Evolutionary conservation across 202 grass and related monocot genomes (phyloP), one percentile per base, ranked within the genome.

Genomic region (Miscanthus sacchariflorus): DNA sequence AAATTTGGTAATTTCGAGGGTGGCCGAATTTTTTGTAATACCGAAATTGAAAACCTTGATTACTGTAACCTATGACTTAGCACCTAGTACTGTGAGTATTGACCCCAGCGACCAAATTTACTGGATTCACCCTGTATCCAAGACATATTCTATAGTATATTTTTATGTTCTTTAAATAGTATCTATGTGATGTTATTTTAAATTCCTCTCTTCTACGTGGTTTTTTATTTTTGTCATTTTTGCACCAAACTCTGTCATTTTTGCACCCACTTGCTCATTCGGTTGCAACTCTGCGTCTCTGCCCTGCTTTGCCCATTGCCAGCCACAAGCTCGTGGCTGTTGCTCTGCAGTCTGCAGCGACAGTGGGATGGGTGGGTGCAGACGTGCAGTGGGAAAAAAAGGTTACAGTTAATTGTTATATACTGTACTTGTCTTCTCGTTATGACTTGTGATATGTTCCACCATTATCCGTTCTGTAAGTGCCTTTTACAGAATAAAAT

Each of bases 201-300:
- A 35, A 35, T 35, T 35, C 4, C 35, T 35, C 35, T 35, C 35
- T 35, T 35, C 4, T 35, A 35, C 35, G 35, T 35, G 35, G 35
- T 35, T 35, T 35, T 35, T 35, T 35, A 35, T 35, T 35, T 35
- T 35, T 3, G 35, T 35, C 4, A 4, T 35, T 4, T 35, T 35
- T 35, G 35, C 28, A 30, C 28, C 28, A 30, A 30, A 30, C 28
- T 30, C 64, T 59, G 43, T 39, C 61, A n/a, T 81, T 79, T 78
- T 88, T 86, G n/a, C 73, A 72, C 79, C 46, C 35, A 61, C 44
- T 84, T 80, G 80, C 75, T 79, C 71, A 30, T 88, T 90, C 17
- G 72, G 65, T 78, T 88, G 76, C 68, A 54, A 77, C 50, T 77
- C 25, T 42, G 39, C 39, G 39, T 42, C 39, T 42, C 39, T 85